phyloP scores from a whole-genome alignment of 208 protist genomes.

The Naegleria gruberi region DNA sequence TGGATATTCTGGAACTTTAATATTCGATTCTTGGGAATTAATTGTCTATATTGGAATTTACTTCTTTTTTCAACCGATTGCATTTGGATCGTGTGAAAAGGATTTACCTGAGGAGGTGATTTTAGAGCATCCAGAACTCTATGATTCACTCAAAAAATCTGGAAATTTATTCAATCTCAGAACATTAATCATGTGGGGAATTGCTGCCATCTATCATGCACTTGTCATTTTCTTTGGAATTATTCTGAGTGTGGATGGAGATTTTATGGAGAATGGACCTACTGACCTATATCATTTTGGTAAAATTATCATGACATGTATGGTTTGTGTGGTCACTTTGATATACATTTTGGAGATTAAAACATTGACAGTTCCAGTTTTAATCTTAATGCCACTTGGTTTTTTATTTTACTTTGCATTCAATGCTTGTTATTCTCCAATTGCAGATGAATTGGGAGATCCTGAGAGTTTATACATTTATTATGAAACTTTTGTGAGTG shows the following conservation, averaged over 20 bases:
- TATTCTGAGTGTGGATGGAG: not conserved
- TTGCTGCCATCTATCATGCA: not conserved
- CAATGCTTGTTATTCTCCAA: not conserved
- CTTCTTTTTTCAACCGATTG: slow-evolving; percentile 70
- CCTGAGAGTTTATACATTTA: not conserved
- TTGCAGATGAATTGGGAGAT: not conserved
- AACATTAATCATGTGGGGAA: not conserved
- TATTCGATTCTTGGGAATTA: slow-evolving; percentile 74
- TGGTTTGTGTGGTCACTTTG: not conserved
- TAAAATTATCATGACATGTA: not conserved
- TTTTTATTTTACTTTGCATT: not conserved
- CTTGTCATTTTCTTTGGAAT: not conserved
- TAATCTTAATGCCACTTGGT: not conserved
- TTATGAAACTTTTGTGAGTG: not conserved
- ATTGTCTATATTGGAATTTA: slow-evolving; percentile 72
- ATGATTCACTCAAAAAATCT: not conserved
- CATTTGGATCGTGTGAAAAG: slow-evolving; percentile 79
- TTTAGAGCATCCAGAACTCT: not conserved
- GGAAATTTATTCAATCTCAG: not conserved
- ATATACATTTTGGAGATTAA: not conserved
- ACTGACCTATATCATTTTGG: not conserved
- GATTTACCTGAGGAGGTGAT: slow-evolving; percentile 65
- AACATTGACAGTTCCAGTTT: not conserved
- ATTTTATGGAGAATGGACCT: too few relatives aligned
- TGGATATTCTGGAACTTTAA: slow-evolving; percentile 75